These are phyloP conservation scores for Diaporthe caulivora DNA, from an alignment of 2,329 filamentous ascomycete genomes.

Conservation along the genomic window DNA sequence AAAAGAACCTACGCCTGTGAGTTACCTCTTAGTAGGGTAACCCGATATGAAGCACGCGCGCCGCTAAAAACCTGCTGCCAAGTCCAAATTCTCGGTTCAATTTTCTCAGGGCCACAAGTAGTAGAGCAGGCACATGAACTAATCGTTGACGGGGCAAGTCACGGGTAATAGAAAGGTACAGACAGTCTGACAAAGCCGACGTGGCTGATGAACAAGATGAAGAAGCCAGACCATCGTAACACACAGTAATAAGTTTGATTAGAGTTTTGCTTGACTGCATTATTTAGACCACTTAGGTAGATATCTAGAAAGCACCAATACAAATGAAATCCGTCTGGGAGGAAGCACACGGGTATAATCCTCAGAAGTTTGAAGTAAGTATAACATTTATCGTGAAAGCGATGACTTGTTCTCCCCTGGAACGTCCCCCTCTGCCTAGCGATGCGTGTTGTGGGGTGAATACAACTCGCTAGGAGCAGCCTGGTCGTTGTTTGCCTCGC, in stretches of 20 bases:
- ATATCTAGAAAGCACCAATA: background rate
- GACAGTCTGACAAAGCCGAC: background rate
- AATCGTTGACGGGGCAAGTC: background rate
- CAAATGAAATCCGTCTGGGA: background rate
- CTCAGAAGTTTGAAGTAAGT: background rate
- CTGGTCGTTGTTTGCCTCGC: background rate
- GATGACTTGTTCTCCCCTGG: background rate
- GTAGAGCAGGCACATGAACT: background rate
- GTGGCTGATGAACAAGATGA: background rate
- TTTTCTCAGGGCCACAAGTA: too few relatives aligned
- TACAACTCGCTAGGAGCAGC: background rate
- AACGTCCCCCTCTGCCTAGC: background rate
- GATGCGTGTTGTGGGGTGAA: background rate
- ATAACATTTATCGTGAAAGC: background rate
- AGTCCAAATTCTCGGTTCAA: too few relatives aligned
- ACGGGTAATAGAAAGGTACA: background rate
- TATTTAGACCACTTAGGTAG: background rate
- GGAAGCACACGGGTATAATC: background rate
- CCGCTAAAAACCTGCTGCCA: too few relatives aligned
- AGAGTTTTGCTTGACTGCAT: background rate
- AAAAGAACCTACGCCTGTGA: too few relatives aligned
- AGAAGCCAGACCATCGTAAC: background rate
- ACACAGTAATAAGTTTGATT: background rate
- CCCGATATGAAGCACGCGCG: too few relatives aligned
- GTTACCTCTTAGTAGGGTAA: too few relatives aligned